These are phyloP conservation scores for Lathyrus aphaca DNA, from an alignment of 306 rosid genomes.

Conservation along the genomic window DNA sequence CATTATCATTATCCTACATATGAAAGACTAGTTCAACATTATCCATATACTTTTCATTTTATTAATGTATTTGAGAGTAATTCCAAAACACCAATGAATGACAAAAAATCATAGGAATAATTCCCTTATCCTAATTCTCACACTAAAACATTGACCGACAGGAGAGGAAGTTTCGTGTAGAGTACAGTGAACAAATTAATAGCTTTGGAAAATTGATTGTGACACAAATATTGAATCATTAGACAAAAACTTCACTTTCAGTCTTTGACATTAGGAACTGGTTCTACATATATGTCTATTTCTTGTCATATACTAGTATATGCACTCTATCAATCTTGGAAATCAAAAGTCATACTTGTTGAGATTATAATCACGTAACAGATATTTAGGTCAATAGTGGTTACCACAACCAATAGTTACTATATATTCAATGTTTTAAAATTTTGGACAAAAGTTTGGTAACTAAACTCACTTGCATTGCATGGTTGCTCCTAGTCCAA, in stretches of 20 bases:
- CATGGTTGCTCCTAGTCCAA: too few relatives aligned
- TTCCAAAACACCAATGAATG: too few relatives aligned
- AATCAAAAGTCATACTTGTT: not conserved
- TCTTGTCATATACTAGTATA: not conserved
- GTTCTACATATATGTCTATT: too few relatives aligned
- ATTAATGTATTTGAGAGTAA: too few relatives aligned
- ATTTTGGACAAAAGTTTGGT: too few relatives aligned
- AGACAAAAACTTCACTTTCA: conserved; percentile 17
- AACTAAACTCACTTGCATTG: too few relatives aligned
- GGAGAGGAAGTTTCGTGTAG: conserved; percentile 49
- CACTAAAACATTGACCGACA: conserved; percentile 10
- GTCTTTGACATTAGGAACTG: not conserved
- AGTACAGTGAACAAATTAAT: conserved; percentile 27
- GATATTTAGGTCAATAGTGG: not conserved
- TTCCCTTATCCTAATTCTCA: conserved; percentile 23
- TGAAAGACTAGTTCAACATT: too few relatives aligned
- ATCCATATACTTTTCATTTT: too few relatives aligned
- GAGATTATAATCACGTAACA: not conserved
- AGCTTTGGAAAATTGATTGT: conserved; percentile 30
- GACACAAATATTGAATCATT: conserved; percentile 21
- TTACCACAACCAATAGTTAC: too few relatives aligned
- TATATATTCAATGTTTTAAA: too few relatives aligned
- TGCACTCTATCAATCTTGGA: not conserved
- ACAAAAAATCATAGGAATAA: conserved; percentile 6
- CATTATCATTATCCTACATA: too few relatives aligned